Base-by-base conservation (phyloP, 2,329 filamentous ascomycete genomes). In the Aspergillus alliaceus region DNA sequence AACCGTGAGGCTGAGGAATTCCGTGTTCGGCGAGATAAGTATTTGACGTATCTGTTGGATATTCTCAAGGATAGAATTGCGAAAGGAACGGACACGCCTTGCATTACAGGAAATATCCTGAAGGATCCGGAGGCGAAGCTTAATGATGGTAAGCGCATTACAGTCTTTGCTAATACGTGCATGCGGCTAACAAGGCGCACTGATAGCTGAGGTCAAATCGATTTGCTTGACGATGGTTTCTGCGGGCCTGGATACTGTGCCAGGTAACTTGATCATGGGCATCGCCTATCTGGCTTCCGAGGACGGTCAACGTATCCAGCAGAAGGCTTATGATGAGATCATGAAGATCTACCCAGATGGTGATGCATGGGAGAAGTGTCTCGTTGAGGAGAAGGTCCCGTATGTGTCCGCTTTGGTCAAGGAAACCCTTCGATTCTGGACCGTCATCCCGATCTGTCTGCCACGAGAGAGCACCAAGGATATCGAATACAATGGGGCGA, bases 161-260 rank as follows among this genome's bases (percentile, higher is more conserved):
- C 39, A 14, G 5, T 37, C 14, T 31, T 11, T 4, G 9, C 75
- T 77, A 6, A 46, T 22, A 18, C 15, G 12, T 15, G n/a, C 12
- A n/a, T 4, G 20, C 47, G 35, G 55, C 75, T 75, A 29, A 77
- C 74, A 4, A 73, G 48, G 68, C 11, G 12, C 1, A 2, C 0
- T 15, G 2, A 50, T 53, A 89, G 88, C 84, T 12, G 90, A 93
- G 72, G 81, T 93, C 50, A 91, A 89, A 73, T 90, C 88, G 2
- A 91, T 95, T 64, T 91, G 90, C 69, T 75, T 95, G 24, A 91
- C 89, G 24, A 92, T 93, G 84, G 88, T 93, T 0, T 90, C 87
- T 1, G 90, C 89, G 0, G 90, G 90, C 18, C 83, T 93, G 15
- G 90, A 95, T 69, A 95, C 90, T 0, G 87, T 95, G 1, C 89